Percentiles rank a stretch among this genome's conserved stretches.
Conservation (phyloP, 1,139 yeast species). For the Geotrichum australiense region DNA sequence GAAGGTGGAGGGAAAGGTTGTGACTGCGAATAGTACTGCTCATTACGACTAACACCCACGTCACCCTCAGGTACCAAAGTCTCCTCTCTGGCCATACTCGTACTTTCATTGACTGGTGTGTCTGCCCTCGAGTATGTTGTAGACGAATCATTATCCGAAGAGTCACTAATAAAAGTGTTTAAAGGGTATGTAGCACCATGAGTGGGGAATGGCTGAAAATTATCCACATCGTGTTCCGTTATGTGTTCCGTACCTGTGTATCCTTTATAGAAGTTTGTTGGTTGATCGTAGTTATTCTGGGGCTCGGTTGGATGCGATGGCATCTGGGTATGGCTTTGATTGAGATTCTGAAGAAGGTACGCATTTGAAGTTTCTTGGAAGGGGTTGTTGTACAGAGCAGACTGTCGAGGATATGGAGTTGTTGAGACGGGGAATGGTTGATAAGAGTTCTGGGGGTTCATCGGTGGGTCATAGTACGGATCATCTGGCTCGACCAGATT, state of each 20-base stretch:
- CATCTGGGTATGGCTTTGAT: constrained; percentile 12
- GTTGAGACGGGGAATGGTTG: no score
- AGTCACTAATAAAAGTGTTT: constrained; percentile 33
- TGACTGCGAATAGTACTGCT: no score
- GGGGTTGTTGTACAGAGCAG: neutral
- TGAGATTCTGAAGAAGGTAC: constrained; percentile 22
- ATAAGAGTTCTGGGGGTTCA: no score
- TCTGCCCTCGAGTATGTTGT: no score
- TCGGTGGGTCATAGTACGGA: no score
- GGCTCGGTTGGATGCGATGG: no score
- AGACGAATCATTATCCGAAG: no score
- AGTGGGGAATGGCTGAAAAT: constrained; percentile 27
- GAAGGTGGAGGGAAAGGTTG: constrained; percentile 16
- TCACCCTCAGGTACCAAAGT: no score
- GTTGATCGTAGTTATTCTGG: neutral
- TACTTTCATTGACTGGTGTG: no score
- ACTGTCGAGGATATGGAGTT: neutral
- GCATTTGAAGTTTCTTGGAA: constrained; percentile 19
- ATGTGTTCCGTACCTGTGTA: neutral
- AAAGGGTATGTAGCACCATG: constrained; percentile 36
- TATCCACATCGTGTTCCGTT: constrained; percentile 6
- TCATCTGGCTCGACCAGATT: no score
- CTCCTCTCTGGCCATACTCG: no score
- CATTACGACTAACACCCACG: no score
- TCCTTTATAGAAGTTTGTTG: constrained; percentile 7